Evolutionary conservation across 805 yeast species (phyloP), one percentile per base, ranked within the genome.

Genomic region (Torulaspora delbrueckii): DNA sequence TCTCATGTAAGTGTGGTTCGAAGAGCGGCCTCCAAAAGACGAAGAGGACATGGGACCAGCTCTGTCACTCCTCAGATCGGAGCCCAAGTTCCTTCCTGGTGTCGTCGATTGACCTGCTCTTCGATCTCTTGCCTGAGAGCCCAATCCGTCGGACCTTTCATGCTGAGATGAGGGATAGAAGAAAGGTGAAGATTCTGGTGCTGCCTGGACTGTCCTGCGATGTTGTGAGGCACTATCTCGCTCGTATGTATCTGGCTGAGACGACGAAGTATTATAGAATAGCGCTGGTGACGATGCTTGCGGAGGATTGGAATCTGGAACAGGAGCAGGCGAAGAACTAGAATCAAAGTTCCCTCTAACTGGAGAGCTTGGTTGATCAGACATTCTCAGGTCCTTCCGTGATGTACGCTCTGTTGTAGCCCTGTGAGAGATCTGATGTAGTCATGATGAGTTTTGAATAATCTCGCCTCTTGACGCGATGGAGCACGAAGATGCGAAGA

Each of bases 1-100:
- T 45, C 79, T 71, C 58, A 84, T 73, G 27, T 64, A 73, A 42
- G 81, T 71, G 40, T 75, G 76, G 53, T 75, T 68, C 27, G 58
- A 48, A 48, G 60, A 27, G 53, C 77, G 69, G 32, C 60, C 50
- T 54, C 59, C 34, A 12, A 52, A 46, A 2, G 62, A 52, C 2
- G 66, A 60, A 2, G 62, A 52, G 9, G 54, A 46, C 14, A 26
- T 36, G 16, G 46, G 47, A 10, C 61, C 54, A 5, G 60, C 51
- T 62, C 61, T 63, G 51, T 77, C 81, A 18, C 78, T 72, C 56
- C 82, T 68, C 30, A 67, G 47, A 43, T 75, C 72, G 5, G 70
- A 59, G 22, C 61, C 61, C 19, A 68, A 45, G 45, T 70, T 74
- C 1, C 65, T 52, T 41, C 59, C 53, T 27, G 59, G 61, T 14